A percentile compares a stretch with the other conserved stretches of the same genome.
phyloP scores from a whole-genome alignment of 306 rosid genomes.

The Oxytropis ochrocephala region DNA sequence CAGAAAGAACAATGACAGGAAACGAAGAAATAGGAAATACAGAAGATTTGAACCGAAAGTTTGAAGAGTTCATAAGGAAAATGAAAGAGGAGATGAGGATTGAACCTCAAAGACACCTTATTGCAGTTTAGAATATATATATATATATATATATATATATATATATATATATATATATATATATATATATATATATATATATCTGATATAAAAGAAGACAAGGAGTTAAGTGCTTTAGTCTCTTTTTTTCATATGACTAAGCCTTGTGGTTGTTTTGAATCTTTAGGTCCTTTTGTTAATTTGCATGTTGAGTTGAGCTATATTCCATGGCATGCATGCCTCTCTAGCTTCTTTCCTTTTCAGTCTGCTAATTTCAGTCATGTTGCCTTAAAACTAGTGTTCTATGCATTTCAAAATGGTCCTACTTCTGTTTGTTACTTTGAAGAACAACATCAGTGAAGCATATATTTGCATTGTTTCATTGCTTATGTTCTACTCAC shows the following conservation, averaged over 20 bases:
- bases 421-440: not conserved
- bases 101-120: slow-evolving; percentile 38
- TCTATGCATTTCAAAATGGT: not conserved
- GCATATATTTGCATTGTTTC: too few relatives aligned
- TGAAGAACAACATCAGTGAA: too few relatives aligned
- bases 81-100: slow-evolving; percentile 47
- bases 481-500: too few relatives aligned
- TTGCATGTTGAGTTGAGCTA: slow-evolving; percentile 3
- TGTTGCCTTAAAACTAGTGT: slow-evolving; percentile 6
- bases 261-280: not conserved
- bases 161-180: too few relatives aligned
- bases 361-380: slow-evolving; percentile 3
- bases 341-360: slow-evolving; percentile 7
- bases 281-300: not conserved
- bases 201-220: not conserved
- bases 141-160: too few relatives aligned
- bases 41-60: slow-evolving; percentile 59
- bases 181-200: not conserved
- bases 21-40: slow-evolving; percentile 36
- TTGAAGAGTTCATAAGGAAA: slow-evolving; percentile 67
- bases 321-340: not conserved
- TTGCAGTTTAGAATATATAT: slow-evolving; percentile 29
- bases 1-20: not conserved
- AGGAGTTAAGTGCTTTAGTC: slow-evolving; percentile 13
- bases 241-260: slow-evolving; percentile 21